phyloP scores from a whole-genome alignment of 108 stramenopile species.

The Skeletonema marinoi region DNA sequence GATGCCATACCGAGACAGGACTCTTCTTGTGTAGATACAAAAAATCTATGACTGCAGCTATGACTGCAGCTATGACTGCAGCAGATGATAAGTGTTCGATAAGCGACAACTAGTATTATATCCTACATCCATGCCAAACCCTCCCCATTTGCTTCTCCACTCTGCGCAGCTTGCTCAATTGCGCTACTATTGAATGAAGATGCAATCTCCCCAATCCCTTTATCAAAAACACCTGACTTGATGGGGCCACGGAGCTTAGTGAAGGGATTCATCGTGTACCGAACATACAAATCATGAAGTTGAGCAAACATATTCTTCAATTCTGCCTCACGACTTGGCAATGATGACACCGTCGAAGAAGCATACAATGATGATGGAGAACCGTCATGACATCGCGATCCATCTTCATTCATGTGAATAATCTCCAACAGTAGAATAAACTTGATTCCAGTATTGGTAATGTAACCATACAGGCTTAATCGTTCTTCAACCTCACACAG shows the following conservation, averaged over 20 bases:
- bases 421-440: constrained; percentile 43
- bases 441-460: constrained; percentile 52
- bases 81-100: no score
- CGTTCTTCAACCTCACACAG: constrained; percentile 44
- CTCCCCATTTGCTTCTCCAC: neutral
- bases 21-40: no score
- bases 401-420: constrained; percentile 26
- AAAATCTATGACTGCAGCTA: no score
- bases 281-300: constrained; percentile 49
- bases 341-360: neutral
- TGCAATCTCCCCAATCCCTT: constrained; percentile 36
- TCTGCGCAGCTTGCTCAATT: neutral
- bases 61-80: no score
- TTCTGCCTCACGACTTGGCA: constrained; percentile 29
- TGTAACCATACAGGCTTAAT: constrained; percentile 43
- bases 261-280: constrained; percentile 50
- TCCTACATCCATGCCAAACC: neutral
- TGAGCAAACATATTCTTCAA: constrained; percentile 41
- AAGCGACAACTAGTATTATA: no score
- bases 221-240: constrained; percentile 34
- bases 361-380: neutral
- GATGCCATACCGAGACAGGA: no score
- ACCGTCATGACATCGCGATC: constrained; percentile 5
- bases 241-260: constrained; percentile 39
- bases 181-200: constrained; percentile 13